Conservation (phyloP, 305 asterid species). For the Ilex paraguariensis region DNA sequence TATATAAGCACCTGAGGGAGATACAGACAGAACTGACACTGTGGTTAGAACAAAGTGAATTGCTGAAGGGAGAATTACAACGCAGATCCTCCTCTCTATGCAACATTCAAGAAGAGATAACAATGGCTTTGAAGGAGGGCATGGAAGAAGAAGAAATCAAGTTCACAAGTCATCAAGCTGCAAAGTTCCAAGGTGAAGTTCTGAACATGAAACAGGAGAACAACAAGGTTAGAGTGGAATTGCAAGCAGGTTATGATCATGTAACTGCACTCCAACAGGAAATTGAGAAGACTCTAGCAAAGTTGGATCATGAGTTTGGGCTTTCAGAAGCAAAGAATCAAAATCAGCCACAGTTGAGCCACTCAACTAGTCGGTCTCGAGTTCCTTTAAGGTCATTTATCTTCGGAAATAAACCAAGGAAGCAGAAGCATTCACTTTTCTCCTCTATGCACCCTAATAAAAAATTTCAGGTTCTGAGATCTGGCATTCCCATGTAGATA, state of each 20-base stretch:
- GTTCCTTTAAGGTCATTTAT: conserved; percentile 71
- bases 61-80: conserved; percentile 63
- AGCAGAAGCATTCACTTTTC: conserved; percentile 69
- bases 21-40: conserved; percentile 67
- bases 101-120: conserved; percentile 78
- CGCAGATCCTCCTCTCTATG: conserved; percentile 61
- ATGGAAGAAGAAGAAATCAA: conserved; percentile 66
- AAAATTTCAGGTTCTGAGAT: conserved; percentile 49
- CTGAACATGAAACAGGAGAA: conserved; percentile 93
- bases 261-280: conserved; percentile 54
- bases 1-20: conserved; percentile 81
- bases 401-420: conserved; percentile 69
- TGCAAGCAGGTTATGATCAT: conserved; percentile 63
- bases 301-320: conserved; percentile 58
- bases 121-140: conserved; percentile 61
- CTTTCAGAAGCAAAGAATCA: conserved; percentile 21
- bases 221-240: conserved; percentile 66
- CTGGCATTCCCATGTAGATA: conserved; percentile 34
- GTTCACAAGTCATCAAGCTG: conserved; percentile 91
- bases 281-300: conserved; percentile 50
- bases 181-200: conserved; percentile 86
- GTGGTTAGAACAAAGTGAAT: conserved; percentile 72
- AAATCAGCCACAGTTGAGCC: conserved; percentile 47
- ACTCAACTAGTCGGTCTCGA: conserved; percentile 35
- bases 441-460: conserved; percentile 56